Percentiles rank a stretch among this genome's conserved stretches.
These are phyloP conservation scores for Linum usitatissimum DNA, from an alignment of 345 rosid species.

Conservation along the genomic window DNA sequence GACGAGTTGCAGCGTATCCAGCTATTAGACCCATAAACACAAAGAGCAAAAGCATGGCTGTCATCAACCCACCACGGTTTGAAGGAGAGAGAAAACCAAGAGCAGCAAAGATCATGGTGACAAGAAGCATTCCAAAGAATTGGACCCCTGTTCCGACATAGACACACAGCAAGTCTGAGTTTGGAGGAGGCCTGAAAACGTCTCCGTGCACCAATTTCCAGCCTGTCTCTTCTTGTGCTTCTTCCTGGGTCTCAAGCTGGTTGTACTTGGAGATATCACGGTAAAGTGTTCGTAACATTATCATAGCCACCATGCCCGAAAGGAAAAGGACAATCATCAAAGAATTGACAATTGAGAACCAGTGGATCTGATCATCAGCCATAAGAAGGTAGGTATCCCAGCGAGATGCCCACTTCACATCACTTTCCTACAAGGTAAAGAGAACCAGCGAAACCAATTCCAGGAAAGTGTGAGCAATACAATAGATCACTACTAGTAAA, in stretches of 20 bases:
- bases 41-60: slow-evolving; percentile 82
- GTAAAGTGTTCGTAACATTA: slow-evolving; percentile 82
- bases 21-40: slow-evolving; percentile 91
- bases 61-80: slow-evolving; percentile 84
- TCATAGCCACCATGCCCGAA: slow-evolving; percentile 98
- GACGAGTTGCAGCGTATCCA: slow-evolving; percentile 67
- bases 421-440: slow-evolving; percentile 51
- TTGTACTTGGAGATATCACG: slow-evolving; percentile 90
- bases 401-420: slow-evolving; percentile 88
- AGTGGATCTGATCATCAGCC: slow-evolving; percentile 94
- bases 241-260: slow-evolving; percentile 91
- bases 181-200: slow-evolving; percentile 73
- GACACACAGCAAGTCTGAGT: slow-evolving; percentile 67
- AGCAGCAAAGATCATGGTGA: slow-evolving; percentile 81
- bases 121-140: slow-evolving; percentile 74
- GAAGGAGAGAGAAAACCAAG: slow-evolving; percentile 92
- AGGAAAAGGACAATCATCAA: slow-evolving; percentile 94
- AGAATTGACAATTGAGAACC: slow-evolving; percentile 90
- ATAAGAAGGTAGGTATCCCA: slow-evolving; percentile 92
- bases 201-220: slow-evolving; percentile 96
- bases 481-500: no score
- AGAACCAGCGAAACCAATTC: not conserved
- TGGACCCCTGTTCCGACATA: slow-evolving; percentile 91
- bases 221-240: slow-evolving; percentile 85
- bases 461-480: not conserved